phyloP scores from a whole-genome alignment of 768 basidiomycete species.

The Suillus subaureus region DNA sequence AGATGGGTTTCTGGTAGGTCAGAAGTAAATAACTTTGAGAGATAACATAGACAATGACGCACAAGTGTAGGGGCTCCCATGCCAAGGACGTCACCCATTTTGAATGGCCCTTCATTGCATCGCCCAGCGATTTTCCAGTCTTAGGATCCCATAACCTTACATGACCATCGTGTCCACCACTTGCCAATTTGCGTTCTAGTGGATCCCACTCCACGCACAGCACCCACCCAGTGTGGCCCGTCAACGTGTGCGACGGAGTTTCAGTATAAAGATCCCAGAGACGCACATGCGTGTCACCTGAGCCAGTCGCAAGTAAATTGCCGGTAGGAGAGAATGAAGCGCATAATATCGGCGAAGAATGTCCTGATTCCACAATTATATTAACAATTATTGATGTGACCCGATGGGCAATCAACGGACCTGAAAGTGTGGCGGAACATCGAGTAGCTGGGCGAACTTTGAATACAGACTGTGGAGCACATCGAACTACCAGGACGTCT shows the following conservation, averaged over 20 bases:
- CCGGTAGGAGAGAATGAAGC: constrained; percentile 96
- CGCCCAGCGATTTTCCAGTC: constrained; percentile 85
- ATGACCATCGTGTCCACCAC: constrained; percentile 93
- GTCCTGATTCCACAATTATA: constrained; percentile 52
- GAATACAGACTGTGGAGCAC: constrained; percentile 95
- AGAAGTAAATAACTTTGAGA: constrained; percentile 12
- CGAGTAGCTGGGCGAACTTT: constrained; percentile 90
- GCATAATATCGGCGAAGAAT: constrained; percentile 91
- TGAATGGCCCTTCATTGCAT: constrained; percentile 88
- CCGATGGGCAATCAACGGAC: constrained; percentile 40
- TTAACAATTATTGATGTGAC: constrained; percentile 12
- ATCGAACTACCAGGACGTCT: constrained; percentile 85
- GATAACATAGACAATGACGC: constrained; percentile 29
- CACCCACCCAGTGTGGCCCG: constrained; percentile 95
- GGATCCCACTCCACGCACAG: constrained; percentile 98
- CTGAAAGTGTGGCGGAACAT: constrained; percentile 90
- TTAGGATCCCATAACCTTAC: constrained; percentile 94
- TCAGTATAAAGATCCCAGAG: constrained; percentile 96
- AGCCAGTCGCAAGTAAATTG: constrained; percentile 87
- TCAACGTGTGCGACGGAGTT: constrained; percentile 82
- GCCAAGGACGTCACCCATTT: constrained; percentile 96
- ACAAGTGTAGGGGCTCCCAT: constrained; percentile 97
- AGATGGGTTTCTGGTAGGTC: constrained; percentile 61
- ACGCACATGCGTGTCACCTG: constrained; percentile 90
- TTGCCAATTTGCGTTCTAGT: constrained; percentile 86